phyloP scores from a whole-genome alignment of 2,329 filamentous ascomycete species.

The Trichoderma simmonsii region DNA sequence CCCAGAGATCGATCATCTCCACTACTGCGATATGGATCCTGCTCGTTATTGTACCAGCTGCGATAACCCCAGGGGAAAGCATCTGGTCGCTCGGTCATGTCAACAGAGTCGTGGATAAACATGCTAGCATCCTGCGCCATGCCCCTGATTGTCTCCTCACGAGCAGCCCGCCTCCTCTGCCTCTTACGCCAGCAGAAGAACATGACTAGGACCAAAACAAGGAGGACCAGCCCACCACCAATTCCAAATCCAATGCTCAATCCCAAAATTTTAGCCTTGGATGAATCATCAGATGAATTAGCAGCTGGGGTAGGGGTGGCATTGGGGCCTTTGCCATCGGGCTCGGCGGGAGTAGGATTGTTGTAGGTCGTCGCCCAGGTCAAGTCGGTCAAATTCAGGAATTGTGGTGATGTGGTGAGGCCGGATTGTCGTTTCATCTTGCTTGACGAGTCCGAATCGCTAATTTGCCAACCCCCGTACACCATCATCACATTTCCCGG shows the following conservation, averaged over 20 bases:
- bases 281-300: slow-evolving; percentile 22
- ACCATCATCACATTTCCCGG: slow-evolving; percentile 68
- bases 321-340: background rate
- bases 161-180: slow-evolving; percentile 35
- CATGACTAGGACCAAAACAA: slow-evolving; percentile 45
- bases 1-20: slow-evolving; percentile 43
- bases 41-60: slow-evolving; percentile 46
- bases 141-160: slow-evolving; percentile 46
- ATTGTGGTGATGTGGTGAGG: slow-evolving; percentile 34
- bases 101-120: slow-evolving; percentile 44
- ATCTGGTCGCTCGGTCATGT: slow-evolving; percentile 45
- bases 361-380: slow-evolving; percentile 51
- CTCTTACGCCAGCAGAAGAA: slow-evolving; percentile 52
- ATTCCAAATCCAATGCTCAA: slow-evolving; percentile 65
- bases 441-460: slow-evolving; percentile 27
- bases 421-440: slow-evolving; percentile 35
- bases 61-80: slow-evolving; percentile 29
- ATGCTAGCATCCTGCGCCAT: slow-evolving; percentile 49
- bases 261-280: slow-evolving; percentile 41
- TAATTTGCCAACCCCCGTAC: slow-evolving; percentile 59
- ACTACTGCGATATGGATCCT: slow-evolving; percentile 33
- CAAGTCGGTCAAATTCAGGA: slow-evolving; percentile 58
- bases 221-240: slow-evolving; percentile 50
- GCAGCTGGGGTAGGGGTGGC: slow-evolving; percentile 26
- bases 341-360: slow-evolving; percentile 37